These are phyloP conservation scores for Oryza australiensis DNA, from an alignment of 176 grass and related monocot species.

Conservation along the genomic window DNA sequence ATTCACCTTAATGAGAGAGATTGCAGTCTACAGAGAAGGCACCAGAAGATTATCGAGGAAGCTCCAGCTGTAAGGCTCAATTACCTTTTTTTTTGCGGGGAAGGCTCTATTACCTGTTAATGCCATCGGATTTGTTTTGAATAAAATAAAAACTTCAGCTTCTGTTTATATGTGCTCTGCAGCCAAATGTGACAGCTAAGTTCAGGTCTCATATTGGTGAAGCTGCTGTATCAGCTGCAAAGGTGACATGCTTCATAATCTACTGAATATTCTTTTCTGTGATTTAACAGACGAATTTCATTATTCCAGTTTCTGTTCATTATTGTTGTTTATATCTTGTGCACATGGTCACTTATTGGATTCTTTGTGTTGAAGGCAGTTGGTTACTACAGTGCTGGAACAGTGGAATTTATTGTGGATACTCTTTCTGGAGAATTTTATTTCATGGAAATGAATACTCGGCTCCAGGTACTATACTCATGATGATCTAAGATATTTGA, in stretches of 20 bases:
- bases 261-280: conserved; percentile 11
- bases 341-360: conserved; percentile 51
- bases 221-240: conserved; percentile 91
- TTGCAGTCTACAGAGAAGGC: conserved; percentile 96
- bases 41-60: conserved; percentile 98
- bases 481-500: not conserved
- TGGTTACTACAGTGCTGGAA: conserved; percentile 97
- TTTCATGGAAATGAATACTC: conserved; percentile 99
- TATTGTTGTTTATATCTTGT: conserved; percentile 23
- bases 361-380: conserved; percentile 87
- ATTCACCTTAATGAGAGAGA: conserved; percentile 96
- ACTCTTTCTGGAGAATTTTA: conserved; percentile 83
- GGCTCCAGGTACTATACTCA: conserved; percentile 68
- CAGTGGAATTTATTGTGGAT: conserved; percentile 95
- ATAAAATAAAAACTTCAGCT: conserved; percentile 1
- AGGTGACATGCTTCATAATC: conserved; percentile 52
- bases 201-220: conserved; percentile 76
- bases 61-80: conserved; percentile 82
- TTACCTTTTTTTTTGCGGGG: not conserved
- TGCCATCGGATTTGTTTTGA: conserved; percentile 18
- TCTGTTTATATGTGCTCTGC: conserved; percentile 35
- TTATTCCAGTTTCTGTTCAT: conserved; percentile 10
- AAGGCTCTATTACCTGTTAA: conserved; percentile 22
- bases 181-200: conserved; percentile 77
- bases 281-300: not conserved